These are phyloP conservation scores for Cordyceps javanica DNA, from an alignment of 2,329 filamentous ascomycete genomes.

Conservation along the genomic window DNA sequence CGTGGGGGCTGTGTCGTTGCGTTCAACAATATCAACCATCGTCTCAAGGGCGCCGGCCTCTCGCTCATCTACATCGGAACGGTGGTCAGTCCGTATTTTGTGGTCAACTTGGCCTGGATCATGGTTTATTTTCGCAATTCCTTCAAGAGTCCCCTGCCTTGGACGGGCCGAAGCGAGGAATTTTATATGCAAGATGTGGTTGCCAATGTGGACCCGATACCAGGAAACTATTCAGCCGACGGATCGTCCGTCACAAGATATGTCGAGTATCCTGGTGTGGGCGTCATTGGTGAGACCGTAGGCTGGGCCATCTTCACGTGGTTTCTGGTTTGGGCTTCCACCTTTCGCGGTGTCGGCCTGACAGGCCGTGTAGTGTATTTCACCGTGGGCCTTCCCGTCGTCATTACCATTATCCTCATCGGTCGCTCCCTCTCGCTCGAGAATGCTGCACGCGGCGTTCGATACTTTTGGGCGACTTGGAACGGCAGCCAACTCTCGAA, in stretches of 20 bases:
- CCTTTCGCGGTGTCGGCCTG: slow-evolving; percentile 52
- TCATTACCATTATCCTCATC: slow-evolving; percentile 50
- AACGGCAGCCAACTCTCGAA: slow-evolving; percentile 42
- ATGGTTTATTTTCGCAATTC: slow-evolving; percentile 53
- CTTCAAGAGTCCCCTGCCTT: slow-evolving; percentile 49
- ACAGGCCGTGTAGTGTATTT: slow-evolving; percentile 55
- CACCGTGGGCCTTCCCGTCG: slow-evolving; percentile 55
- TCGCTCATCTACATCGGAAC: slow-evolving; percentile 47
- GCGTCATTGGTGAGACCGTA: slow-evolving; percentile 48
- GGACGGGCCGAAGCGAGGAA: slow-evolving; percentile 42
- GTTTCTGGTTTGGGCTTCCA: slow-evolving; percentile 54
- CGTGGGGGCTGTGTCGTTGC: slow-evolving; percentile 49
- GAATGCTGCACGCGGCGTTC: slow-evolving; percentile 47
- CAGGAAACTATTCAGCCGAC: slow-evolving; percentile 31
- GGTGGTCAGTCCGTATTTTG: slow-evolving; percentile 52
- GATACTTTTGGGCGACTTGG: slow-evolving; percentile 40
- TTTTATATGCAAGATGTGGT: slow-evolving; percentile 48
- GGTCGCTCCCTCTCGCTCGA: slow-evolving; percentile 47
- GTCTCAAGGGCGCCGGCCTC: slow-evolving; percentile 48
- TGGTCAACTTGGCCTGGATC: slow-evolving; percentile 51
- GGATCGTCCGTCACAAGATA: slow-evolving; percentile 35
- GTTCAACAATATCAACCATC: slow-evolving; percentile 45
- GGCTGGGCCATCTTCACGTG: slow-evolving; percentile 53
- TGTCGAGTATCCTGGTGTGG: slow-evolving; percentile 39
- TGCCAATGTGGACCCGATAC: slow-evolving; percentile 37